Percentiles rank a stretch among this genome's conserved stretches.
phyloP scores from a whole-genome alignment of 192 early-diverging fungal genomes.

The Gryganskiella cystojenkinii region DNA sequence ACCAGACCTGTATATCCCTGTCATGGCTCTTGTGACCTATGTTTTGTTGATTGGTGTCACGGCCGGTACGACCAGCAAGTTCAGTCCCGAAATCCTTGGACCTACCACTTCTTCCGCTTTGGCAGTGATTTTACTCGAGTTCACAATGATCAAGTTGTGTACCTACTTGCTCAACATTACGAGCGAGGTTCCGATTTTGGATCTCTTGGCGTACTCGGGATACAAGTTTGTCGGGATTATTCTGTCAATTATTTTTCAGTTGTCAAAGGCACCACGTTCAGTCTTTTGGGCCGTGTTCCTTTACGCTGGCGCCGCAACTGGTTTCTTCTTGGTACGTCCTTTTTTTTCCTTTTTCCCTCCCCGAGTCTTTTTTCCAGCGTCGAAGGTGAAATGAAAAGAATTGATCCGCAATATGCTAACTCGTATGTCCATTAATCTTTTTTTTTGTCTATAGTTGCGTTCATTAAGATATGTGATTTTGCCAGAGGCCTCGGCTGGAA shows the following conservation, averaged over 20 bases:
- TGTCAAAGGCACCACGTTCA: constrained; percentile 59
- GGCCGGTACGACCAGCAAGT: constrained; percentile 72
- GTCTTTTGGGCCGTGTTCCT: constrained; percentile 75
- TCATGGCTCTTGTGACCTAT: constrained; percentile 95
- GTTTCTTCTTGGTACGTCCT: constrained; percentile 86
- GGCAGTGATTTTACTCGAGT: constrained; percentile 82
- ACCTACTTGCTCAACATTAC: constrained; percentile 90
- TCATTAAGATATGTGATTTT: constrained; percentile 81
- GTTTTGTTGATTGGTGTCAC: constrained; percentile 80
- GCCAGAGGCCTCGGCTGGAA: constrained; percentile 72
- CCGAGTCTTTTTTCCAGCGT: constrained; percentile 1
- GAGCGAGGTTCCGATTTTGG: constrained; percentile 84
- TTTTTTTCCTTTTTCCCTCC: constrained; percentile 5
- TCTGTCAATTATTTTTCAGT: constrained; percentile 46
- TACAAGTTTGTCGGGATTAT: constrained; percentile 94
- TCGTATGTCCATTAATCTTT: neutral
- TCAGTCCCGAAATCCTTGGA: constrained; percentile 89
- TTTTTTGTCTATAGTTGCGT: constrained; percentile 60
- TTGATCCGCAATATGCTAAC: no score
- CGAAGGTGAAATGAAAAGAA: constrained; percentile 7
- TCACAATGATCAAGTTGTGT: constrained; percentile 84
- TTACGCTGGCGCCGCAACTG: constrained; percentile 81
- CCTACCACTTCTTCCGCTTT: constrained; percentile 86
- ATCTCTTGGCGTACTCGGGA: constrained; percentile 89
- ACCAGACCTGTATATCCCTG: constrained; percentile 97